Percentiles rank a stretch among this genome's conserved stretches.
phyloP scores from a whole-genome alignment of 768 basidiomycete species.

The Cystofilobasidium macerans region DNA sequence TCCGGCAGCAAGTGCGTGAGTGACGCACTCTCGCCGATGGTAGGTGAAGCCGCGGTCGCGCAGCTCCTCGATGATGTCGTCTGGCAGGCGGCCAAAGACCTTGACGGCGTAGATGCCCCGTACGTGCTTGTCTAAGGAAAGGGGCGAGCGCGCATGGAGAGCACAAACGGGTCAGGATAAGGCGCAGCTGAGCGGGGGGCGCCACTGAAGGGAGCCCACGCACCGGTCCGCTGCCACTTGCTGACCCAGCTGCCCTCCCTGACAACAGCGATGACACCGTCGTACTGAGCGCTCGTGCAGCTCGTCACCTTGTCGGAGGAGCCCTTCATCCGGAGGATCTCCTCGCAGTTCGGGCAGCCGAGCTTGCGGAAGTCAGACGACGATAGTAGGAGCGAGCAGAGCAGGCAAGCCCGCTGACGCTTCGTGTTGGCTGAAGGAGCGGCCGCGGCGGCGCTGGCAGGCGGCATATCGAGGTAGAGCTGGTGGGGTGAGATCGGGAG shows the following conservation, averaged over 20 bases:
- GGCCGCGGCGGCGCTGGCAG: background rate
- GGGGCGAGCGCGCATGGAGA: background rate
- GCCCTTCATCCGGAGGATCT: conserved; percentile 87
- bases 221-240: conserved; percentile 88
- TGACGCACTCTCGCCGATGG: conserved; percentile 19
- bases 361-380: conserved; percentile 68
- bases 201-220: conserved; percentile 37
- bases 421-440: background rate
- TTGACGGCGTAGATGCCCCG: conserved; percentile 89
- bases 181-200: background rate
- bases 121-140: conserved; percentile 63
- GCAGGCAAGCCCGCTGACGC: conserved; percentile 61
- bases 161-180: background rate
- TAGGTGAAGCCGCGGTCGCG: conserved; percentile 20
- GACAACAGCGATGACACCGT: conserved; percentile 79
- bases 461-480: too few relatives aligned
- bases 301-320: conserved; percentile 66
- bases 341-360: conserved; percentile 97
- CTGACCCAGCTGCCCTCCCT: conserved; percentile 90
- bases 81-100: conserved; percentile 34
- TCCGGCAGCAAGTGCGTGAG: background rate
- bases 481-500: too few relatives aligned
- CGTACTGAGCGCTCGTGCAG: conserved; percentile 86
- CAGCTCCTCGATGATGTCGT: conserved; percentile 26
- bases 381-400: conserved; percentile 82